Evolutionary conservation across 2,329 filamentous ascomycete species (phyloP), one percentile per base, ranked within the genome.

Genomic region (Ceratocystis smalleyi): DNA sequence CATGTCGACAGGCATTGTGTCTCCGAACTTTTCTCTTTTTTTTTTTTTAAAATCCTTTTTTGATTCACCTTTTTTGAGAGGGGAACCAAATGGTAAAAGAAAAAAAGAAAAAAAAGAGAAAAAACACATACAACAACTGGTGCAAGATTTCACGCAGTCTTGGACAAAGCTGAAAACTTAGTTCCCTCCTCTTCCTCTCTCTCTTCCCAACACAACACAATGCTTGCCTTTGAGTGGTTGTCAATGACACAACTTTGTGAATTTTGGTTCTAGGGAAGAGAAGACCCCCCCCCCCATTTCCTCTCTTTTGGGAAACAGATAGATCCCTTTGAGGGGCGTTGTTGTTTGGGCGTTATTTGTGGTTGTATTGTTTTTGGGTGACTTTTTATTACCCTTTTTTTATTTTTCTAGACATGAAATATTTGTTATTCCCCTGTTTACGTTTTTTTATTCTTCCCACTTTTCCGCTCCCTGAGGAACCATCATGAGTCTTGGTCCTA

Each of bases 11-110:
- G 51, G 51, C 51, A 57, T 32, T 15, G 27, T 57, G 51, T 57
- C 51, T 57, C 51, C 43, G 17, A 47, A 10, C 59, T 59, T 54
- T 19, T 61, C 43, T 61, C 49, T 61, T 24, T 40, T 43, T 27
- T 19, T 22, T 24, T 43, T 55, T 22, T 35, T 32, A n/a, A n/a
- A n/a, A n/a, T 7, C 27, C 4, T 51, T 17, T 30, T 62, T 8
- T 43, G n/a, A 2, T 10, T 7, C 1, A 49, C 51, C n/a, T 35
- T 57, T 7, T 51, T 43, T 63, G 32, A 35, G 32, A 35, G 32
- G 32, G 32, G 32, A 35, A 35, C 32, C 32, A 3, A 35, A 35
- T 35, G 32, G 32, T 3, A 35, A 35, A 32, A 7, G 5, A 1
- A 32, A 5, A 32, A 32, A 6, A 32, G 12, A 40, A 40, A 10